Evolutionary conservation across 108 stramenopile genomes (phyloP), one percentile per base, ranked within the genome.

Genomic region (Cyclotella cryptica): DNA sequence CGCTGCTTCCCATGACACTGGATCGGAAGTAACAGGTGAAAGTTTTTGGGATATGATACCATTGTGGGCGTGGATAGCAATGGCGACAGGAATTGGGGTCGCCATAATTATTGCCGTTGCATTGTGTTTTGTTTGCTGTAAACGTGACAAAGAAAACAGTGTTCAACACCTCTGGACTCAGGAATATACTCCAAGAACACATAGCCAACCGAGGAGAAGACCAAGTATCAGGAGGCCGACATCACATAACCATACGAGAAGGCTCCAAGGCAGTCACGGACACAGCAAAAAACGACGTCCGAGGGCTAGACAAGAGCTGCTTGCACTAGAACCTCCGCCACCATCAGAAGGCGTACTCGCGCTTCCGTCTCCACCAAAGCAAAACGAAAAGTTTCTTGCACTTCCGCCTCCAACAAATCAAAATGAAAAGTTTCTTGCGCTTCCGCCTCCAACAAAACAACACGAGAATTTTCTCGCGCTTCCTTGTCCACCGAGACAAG

Each of bases 21-120:
- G 7, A 10, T 12, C 62, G 4, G 18, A 28, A 10, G 35, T 35
- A 14, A 28, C 62, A 39, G 12, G 18, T 10, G n/a, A 15, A 11
- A 13, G 40, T 18, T 10, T 41, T 19, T 41, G 4, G 12, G 35
- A 63, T 18, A 13, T 9, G 8, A 39, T 41, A 41, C 62, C 62
- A 41, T 40, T 7, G 62, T 63, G 62, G 62, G 62, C 35, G 10
- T 63, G 30, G 62, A n/a, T 63, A 19, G 39, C 35, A 8, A 12
- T 63, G 28, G 62, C 39, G 35, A 6, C n/a, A 18, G 62, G 39
- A 41, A 19, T 41, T 1, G n/a, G 27, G 13, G 62, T 35, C 40
- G 62, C n/a, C 5, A 41, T 63, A 35, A 9, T 39, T 41, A 41
- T 63, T 15, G 18, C 35, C 30, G 8, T 41, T 63, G 62, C n/a